Percentiles rank a stretch among this genome's conserved stretches.
phyloP scores from a whole-genome alignment of 176 grass and related monocot genomes.

The Oryza longistaminata region DNA sequence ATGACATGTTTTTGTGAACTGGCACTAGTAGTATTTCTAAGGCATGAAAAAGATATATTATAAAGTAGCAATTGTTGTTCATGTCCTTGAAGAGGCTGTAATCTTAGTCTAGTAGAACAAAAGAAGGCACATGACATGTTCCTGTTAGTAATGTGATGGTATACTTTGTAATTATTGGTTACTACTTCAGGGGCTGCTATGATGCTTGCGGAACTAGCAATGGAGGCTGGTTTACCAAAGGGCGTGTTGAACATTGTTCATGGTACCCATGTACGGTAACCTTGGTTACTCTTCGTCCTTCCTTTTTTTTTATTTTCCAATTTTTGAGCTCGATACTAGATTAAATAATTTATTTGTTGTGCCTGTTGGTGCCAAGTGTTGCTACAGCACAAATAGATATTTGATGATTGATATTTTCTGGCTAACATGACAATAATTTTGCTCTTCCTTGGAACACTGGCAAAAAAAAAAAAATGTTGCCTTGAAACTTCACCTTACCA shows the following conservation, averaged over 20 bases:
- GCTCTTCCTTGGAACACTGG: not conserved
- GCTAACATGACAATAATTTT: not conserved
- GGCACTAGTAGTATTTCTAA: conserved; percentile 7
- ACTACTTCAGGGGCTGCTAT: conserved; percentile 74
- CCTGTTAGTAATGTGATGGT: conserved; percentile 23
- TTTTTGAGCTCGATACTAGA: not conserved
- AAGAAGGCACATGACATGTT: not conserved
- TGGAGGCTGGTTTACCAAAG: conserved; percentile 91
- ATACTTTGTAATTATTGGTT: conserved; percentile 17
- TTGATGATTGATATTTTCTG: conserved; percentile 2
- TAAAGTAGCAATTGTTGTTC: not conserved
- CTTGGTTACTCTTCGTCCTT: not conserved
- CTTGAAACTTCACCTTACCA: conserved; percentile 15
- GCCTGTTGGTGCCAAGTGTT: conserved; percentile 7
- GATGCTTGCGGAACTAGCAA: conserved; percentile 92
- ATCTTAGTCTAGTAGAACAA: not conserved
- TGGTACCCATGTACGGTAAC: conserved; percentile 83
- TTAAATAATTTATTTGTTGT: conserved; percentile 12
- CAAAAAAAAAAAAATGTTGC: not conserved
- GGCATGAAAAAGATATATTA: not conserved
- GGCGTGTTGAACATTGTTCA: conserved; percentile 97
- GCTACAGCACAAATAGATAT: not conserved
- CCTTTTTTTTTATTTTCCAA: not conserved
- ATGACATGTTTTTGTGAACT: conserved; percentile 8
- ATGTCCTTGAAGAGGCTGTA: conserved; percentile 25